Conservation (phyloP, 208 protist species). For the Naegleria lovaniensis region DNA sequence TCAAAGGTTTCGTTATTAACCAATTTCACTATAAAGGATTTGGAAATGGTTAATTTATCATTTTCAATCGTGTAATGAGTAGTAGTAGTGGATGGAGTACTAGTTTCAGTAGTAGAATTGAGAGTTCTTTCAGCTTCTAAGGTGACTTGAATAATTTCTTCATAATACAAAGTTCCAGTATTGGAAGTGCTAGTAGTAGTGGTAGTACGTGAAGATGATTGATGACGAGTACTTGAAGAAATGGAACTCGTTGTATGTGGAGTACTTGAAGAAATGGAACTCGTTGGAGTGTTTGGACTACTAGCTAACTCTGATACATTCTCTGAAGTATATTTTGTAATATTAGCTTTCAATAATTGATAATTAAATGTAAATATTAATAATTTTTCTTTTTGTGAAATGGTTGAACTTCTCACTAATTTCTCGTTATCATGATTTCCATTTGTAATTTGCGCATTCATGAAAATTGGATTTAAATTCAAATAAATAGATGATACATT, state of each 20-base stretch:
- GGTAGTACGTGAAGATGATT: too few species aligned
- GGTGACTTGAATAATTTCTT: neutral
- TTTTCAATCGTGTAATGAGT: neutral
- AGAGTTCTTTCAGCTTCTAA: neutral
- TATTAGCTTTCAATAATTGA: constrained; percentile 30
- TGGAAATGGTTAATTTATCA: neutral
- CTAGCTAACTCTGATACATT: neutral
- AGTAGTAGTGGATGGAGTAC: neutral
- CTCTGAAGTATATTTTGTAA: neutral
- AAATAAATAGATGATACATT: neutral
- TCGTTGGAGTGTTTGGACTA: too few species aligned
- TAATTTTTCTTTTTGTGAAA: constrained; percentile 55
- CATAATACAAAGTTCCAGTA: neutral
- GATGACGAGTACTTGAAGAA: too few species aligned
- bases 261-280: too few species aligned
- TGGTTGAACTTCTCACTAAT: constrained; percentile 49
- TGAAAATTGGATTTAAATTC: constrained; percentile 29
- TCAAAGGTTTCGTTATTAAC: neutral
- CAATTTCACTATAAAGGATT: neutral
- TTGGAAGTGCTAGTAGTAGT: too few species aligned
- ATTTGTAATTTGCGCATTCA: constrained; percentile 36
- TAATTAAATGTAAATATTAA: constrained; percentile 48
- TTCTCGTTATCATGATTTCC: constrained; percentile 49
- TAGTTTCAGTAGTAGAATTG: neutral
- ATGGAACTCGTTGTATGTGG: too few species aligned